Conservation (phyloP, 1,284 basidiomycete species). For the Trichosporon coremiiforme region DNA sequence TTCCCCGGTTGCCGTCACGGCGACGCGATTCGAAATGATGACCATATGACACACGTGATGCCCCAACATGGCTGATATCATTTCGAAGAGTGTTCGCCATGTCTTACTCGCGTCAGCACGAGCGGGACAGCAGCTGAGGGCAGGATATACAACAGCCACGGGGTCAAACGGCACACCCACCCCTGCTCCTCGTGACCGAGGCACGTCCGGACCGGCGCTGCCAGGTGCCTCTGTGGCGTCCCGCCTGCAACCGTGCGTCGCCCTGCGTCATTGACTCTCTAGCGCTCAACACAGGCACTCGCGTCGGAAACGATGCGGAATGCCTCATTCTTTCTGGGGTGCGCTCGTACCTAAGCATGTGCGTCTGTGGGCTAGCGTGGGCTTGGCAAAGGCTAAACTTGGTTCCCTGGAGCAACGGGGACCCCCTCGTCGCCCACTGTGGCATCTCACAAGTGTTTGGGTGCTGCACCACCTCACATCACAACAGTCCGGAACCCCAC, state of each 20-base stretch:
- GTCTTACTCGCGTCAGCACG: not conserved
- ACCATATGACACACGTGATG: not conserved
- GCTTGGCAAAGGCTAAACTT: constrained; percentile 14
- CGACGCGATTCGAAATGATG: not conserved
- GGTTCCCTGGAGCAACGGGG: not conserved
- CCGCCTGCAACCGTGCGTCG: not conserved
- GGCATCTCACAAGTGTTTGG: not conserved
- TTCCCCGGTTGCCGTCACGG: not conserved
- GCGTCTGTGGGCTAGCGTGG: not conserved
- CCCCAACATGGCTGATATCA: not conserved
- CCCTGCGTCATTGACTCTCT: not conserved
- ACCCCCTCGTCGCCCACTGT: not conserved
- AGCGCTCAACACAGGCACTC: not conserved
- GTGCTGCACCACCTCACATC: not conserved
- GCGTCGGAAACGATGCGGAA: not conserved
- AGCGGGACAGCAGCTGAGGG: not conserved
- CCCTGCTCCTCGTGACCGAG: not conserved
- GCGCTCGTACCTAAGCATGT: not conserved
- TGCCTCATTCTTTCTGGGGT: not conserved
- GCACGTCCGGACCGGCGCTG: not conserved
- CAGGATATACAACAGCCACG: not conserved
- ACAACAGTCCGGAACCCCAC: too few species aligned
- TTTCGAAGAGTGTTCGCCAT: not conserved
- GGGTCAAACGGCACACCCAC: not conserved
- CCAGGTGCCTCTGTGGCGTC: not conserved